phyloP scores from a whole-genome alignment of 305 asterid genomes.

The Solanum hybrid region DNA sequence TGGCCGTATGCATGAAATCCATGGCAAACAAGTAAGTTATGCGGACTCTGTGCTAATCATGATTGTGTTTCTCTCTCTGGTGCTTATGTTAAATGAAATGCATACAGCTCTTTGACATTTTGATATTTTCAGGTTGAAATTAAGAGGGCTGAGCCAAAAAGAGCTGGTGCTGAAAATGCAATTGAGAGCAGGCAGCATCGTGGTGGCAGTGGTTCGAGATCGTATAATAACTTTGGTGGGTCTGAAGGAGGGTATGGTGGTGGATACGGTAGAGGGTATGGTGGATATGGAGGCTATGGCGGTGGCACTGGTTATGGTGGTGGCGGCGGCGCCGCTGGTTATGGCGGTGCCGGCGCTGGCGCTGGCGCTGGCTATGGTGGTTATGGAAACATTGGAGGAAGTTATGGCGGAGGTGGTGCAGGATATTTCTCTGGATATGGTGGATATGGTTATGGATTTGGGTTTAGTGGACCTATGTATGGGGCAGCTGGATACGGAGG shows the following conservation, averaged over 20 bases:
- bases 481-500: conserved; percentile 70
- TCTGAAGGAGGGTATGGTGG: conserved; percentile 51
- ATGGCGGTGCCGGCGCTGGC: not conserved
- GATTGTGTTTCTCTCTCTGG: not conserved
- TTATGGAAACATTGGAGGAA: conserved; percentile 57
- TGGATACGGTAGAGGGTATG: conserved; percentile 66
- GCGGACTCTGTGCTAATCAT: not conserved
- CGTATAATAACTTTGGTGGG: conserved; percentile 47
- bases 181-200: conserved; percentile 46
- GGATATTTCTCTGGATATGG: conserved; percentile 75
- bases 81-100: not conserved
- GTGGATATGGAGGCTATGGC: conserved; percentile 37
- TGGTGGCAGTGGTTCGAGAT: conserved; percentile 53
- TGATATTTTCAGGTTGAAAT: conserved; percentile 68
- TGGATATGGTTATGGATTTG: conserved; percentile 80
- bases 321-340: conserved; percentile 20
- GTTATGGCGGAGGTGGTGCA: conserved; percentile 44
- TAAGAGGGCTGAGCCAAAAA: conserved; percentile 90
- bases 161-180: conserved; percentile 53
- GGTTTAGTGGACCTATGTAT: conserved; percentile 84
- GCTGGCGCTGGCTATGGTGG: conserved; percentile 29
- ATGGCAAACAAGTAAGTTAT: conserved; percentile 82
- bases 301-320: conserved; percentile 10
- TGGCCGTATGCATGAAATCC: conserved; percentile 95
- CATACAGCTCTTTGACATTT: not conserved